Evolutionary conservation across 148 eudicot genomes (phyloP).

Genomic region (Talinum fruticosum): DNA sequence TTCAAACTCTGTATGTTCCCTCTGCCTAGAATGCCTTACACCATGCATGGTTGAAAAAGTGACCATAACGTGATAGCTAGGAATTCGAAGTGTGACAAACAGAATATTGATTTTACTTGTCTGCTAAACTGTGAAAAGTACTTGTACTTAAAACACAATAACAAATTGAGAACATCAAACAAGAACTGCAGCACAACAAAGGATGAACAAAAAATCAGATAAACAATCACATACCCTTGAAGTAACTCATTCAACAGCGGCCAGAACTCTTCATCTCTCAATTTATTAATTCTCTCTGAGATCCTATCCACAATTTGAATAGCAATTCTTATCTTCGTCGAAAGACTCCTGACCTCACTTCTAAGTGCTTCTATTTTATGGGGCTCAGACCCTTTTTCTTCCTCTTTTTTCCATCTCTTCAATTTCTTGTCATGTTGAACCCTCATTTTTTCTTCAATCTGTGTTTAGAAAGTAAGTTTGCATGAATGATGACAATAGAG

Average conservation of each 20-base stretch:
- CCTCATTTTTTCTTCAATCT: slow-evolving; percentile 96
- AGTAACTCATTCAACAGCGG: slow-evolving; percentile 73
- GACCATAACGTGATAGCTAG: background rate
- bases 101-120: background rate
- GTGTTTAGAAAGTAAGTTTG: slow-evolving; percentile 11
- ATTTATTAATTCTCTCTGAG: slow-evolving; percentile 70
- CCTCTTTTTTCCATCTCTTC: slow-evolving; percentile 54
- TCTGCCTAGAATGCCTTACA: too few relatives aligned
- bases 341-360: slow-evolving; percentile 57
- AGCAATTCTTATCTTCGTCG: slow-evolving; percentile 88
- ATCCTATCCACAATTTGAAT: slow-evolving; percentile 88
- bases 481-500: background rate
- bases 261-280: slow-evolving; percentile 97
- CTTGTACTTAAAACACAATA: background rate
- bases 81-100: background rate
- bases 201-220: background rate
- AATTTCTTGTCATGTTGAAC: slow-evolving; percentile 68
- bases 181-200: background rate
- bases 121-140: background rate
- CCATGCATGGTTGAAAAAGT: too few relatives aligned
- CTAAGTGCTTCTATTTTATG: slow-evolving; percentile 68
- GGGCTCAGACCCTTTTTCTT: slow-evolving; percentile 83
- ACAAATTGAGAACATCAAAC: background rate
- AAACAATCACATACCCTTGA: slow-evolving; percentile 60
- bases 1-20: too few relatives aligned